Conservation (phyloP, 257 asterid species). For the Przewalskia tangutica region DNA sequence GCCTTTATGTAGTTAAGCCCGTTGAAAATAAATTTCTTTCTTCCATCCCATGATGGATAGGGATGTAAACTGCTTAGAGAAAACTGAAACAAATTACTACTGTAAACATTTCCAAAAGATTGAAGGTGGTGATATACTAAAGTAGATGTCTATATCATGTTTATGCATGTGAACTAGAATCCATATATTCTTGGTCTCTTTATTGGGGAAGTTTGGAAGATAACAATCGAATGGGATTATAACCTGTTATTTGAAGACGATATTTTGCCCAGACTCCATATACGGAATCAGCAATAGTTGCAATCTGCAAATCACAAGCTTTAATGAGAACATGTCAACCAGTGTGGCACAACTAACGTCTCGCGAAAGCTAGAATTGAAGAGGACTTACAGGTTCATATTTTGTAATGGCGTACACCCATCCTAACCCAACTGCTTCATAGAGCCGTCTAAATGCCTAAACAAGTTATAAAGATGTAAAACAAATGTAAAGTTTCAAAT, state of each 20-base stretch:
- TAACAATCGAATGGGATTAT: not conserved
- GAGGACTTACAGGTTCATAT: constrained; percentile 72
- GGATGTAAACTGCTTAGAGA: not conserved
- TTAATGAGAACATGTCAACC: not conserved
- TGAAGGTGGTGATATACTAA: not conserved
- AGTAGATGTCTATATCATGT: not conserved
- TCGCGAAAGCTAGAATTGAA: not conserved
- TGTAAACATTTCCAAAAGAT: not conserved
- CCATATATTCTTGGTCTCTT: not conserved
- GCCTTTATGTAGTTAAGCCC: not conserved
- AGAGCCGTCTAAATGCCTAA: constrained; percentile 75
- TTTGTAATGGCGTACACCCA: constrained; percentile 88
- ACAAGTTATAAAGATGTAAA: not conserved
- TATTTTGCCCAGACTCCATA: constrained; percentile 89
- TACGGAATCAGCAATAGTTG: constrained; percentile 55
- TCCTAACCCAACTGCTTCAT: constrained; percentile 80
- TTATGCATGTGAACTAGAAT: not conserved
- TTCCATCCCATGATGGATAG: not conserved
- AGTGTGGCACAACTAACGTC: not conserved
- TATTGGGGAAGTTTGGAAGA: not conserved
- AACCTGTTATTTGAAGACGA: constrained; percentile 83
- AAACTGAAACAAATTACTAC: not conserved
- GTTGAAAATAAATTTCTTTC: not conserved
- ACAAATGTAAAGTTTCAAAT: not conserved
- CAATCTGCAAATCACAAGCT: constrained; percentile 34